Percentiles rank a stretch among this genome's conserved stretches.
Evolutionary conservation across 257 asterid species (phyloP).

Genomic region (Nemophila menziesii): DNA sequence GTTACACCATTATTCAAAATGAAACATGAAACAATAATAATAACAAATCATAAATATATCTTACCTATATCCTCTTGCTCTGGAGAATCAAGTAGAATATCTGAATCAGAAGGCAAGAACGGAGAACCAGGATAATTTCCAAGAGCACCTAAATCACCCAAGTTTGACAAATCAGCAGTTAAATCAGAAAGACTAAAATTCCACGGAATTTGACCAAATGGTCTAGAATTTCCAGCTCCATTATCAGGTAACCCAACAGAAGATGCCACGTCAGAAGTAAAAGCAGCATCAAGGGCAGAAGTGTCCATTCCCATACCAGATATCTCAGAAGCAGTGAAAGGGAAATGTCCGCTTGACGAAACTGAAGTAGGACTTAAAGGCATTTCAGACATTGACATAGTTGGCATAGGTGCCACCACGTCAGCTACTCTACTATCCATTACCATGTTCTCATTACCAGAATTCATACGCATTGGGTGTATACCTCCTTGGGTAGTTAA

Average conservation of each 20-base stretch:
- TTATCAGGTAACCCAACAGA: slow-evolving; percentile 68
- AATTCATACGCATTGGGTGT: slow-evolving; percentile 78
- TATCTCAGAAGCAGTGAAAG: slow-evolving; percentile 72
- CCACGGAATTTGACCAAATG: slow-evolving; percentile 86
- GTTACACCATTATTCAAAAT: too few relatives aligned
- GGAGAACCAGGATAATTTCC: slow-evolving; percentile 91
- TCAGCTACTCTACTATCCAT: slow-evolving; percentile 44
- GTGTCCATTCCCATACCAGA: slow-evolving; percentile 81
- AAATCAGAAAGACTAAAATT: slow-evolving; percentile 82
- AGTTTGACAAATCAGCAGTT: slow-evolving; percentile 79
- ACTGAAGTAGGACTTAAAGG: slow-evolving; percentile 86
- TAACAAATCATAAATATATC: too few relatives aligned
- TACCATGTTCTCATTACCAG: slow-evolving; percentile 86
- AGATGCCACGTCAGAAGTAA: slow-evolving; percentile 70
- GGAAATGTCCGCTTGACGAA: slow-evolving; percentile 88
- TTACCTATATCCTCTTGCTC: slow-evolving; percentile 85
- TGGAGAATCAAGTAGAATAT: slow-evolving; percentile 82
- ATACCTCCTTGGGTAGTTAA: slow-evolving; percentile 72
- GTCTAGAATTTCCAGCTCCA: slow-evolving; percentile 71
- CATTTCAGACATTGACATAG: slow-evolving; percentile 69
- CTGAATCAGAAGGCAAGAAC: slow-evolving; percentile 90
- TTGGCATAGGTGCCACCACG: slow-evolving; percentile 44
- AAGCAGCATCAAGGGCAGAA: slow-evolving; percentile 68
- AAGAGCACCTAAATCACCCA: slow-evolving; percentile 85
- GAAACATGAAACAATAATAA: too few relatives aligned